Evolutionary conservation across 2,329 filamentous ascomycete genomes (phyloP), one percentile per base, ranked within the genome.

Genomic region (Diplodia mutila): DNA sequence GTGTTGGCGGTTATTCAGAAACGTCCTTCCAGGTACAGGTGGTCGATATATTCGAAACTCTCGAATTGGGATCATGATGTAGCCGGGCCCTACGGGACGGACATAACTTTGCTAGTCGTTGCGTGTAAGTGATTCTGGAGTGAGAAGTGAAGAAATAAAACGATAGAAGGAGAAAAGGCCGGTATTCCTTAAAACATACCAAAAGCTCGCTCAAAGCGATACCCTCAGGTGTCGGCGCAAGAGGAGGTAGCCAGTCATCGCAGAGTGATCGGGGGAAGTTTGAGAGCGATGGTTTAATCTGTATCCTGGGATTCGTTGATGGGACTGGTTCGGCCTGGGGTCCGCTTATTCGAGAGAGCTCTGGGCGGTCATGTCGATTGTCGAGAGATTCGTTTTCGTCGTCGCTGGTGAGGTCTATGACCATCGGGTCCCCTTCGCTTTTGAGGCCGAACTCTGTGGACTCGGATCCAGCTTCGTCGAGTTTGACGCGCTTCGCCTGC

Each of bases 21-120:
- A n/a, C 11, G 49, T 12, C n/a, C 5, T 57, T 37, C 12, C 39
- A 9, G 34, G n/a, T 7, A 9, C 27, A 9, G 52, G 18, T 3
- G 53, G 64, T 11, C 52, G 39, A n/a, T 66, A 66, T 5, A 66
- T 29, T 4, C 64, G 39, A 34, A 66, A 66, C n/a, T 59, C n/a
- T 14, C 39, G 32, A 7, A 59, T 18, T 4, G 52, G 18, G 4
- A 66, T 27, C 53, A 59, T 59, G 6, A 49, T 29, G 25, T 51
- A 49, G 6, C 21, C n/a, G 7, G 51, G n/a, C 9, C 34, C 34
- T 9, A 18, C 16, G 8, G 39, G 8, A 12, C 1, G 12, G 3
- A 7, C 14, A 16, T 39, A 42, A 18, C 2, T 14, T 46, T 18
- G 11, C 42, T 46, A 46, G 18, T 21, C 6, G 4, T 46, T 9